Base-by-base conservation (phyloP, 441 rosid genomes). In the Isatis lusitanica region DNA sequence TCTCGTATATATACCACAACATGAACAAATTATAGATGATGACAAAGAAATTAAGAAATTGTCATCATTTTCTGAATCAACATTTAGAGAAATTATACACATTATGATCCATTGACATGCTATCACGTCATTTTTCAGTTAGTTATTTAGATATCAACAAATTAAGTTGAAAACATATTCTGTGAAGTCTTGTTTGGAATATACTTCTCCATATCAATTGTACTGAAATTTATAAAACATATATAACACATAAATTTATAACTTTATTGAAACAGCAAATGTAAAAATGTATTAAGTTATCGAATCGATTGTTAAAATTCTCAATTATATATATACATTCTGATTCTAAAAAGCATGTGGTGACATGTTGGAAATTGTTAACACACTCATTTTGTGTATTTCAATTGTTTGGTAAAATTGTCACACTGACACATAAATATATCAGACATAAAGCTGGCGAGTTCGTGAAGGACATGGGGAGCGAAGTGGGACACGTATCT, bases 361-460 rank as follows among this genome's bases (percentile, higher is more conserved):
- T 26, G 28, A 26, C 39, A 36, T 39, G 48, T 4, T 12, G 16
- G 35, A 52, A 5, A 24, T 12, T 26, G 3, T 52, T 12, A 12
- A 1, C 57, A n/a, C 15, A 58, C 5, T 3, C 35, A 66, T 51
- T 51, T 51, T 36, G 0, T 47, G 46, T 24, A 48, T 48, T 13
- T 13, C 60, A 13, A 17, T 39, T 39, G 18, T 52, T 62, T 51
- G 42, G 63, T 52, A 7, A 40, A 62, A 31, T 33, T 18, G 53
- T 31, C 43, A 17, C 35, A 40, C 52, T 35, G 28, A 36, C 30
- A 24, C 35, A 6, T 0, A 71, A 62, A 71, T 7, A 46, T 7
- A 64, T 50, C 39, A 74, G 79, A 62, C 18, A 75, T 6, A 75
- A 63, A 69, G 79, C 74, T 62, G 51, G 65, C n/a, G 74, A 68